phyloP scores from a whole-genome alignment of 495 filamentous ascomycete species.

The Penicillium soppii region DNA sequence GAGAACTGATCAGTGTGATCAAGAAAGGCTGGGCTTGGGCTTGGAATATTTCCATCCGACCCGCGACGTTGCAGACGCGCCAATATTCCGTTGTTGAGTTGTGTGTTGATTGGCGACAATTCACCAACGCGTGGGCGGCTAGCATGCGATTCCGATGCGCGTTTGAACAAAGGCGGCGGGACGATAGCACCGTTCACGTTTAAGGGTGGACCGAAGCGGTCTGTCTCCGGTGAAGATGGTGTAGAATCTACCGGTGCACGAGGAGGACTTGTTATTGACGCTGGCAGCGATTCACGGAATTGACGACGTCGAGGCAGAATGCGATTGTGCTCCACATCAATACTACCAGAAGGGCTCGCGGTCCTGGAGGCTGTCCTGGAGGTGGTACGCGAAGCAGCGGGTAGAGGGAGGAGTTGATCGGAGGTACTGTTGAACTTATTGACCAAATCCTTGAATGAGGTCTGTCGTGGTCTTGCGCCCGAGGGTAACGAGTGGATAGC shows the following conservation, averaged over 20 bases:
- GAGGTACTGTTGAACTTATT: conserved; percentile 59
- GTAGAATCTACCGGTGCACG: conserved; percentile 8
- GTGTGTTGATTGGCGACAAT: conserved; percentile 40
- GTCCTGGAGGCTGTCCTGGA: conserved; percentile 39
- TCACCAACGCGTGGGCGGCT: conserved; percentile 54
- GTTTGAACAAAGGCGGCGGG: conserved; percentile 23
- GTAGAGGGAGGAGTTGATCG: conserved; percentile 53
- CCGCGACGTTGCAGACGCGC: conserved; percentile 46
- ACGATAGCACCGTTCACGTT: conserved; percentile 1
- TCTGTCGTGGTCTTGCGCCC: conserved; percentile 37
- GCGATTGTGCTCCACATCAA: conserved; percentile 25
- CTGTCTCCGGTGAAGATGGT: conserved; percentile 8
- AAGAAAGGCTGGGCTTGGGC: conserved; percentile 49
- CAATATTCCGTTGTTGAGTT: conserved; percentile 36
- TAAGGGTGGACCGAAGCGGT: background rate
- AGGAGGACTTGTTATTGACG: conserved; percentile 5
- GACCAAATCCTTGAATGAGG: conserved; percentile 61
- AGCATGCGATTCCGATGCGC: conserved; percentile 18
- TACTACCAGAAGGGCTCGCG: conserved; percentile 32
- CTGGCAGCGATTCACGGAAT: conserved; percentile 20
- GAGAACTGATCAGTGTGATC: conserved; percentile 40
- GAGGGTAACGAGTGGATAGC: conserved; percentile 17
- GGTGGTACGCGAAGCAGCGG: conserved; percentile 30
- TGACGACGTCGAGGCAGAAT: conserved; percentile 29
- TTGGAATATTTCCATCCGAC: conserved; percentile 54